These are phyloP conservation scores for Excoecaria agallocha DNA, from an alignment of 345 rosid genomes.

Conservation along the genomic window DNA sequence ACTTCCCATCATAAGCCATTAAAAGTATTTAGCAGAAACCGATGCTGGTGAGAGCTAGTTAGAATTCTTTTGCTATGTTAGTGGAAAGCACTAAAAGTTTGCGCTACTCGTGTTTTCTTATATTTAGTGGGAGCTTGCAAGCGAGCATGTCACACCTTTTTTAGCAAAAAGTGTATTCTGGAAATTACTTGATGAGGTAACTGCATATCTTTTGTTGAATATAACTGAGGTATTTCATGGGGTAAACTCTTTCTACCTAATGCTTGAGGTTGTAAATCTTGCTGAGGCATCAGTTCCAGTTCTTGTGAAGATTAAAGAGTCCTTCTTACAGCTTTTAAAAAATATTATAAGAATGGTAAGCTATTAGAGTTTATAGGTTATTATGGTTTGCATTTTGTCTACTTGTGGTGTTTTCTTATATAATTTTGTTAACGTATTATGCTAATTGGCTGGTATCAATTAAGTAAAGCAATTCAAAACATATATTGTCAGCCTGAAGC, in stretches of 20 bases:
- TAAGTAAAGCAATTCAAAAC: neutral
- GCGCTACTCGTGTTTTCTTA: constrained; percentile 14
- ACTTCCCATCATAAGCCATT: too few relatives aligned
- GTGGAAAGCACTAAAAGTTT: too few relatives aligned
- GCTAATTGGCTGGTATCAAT: neutral
- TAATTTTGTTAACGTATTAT: neutral
- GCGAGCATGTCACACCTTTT: constrained; percentile 19
- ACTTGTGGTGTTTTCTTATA: constrained; percentile 2
- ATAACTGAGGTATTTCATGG: constrained; percentile 1
- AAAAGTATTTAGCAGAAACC: too few relatives aligned
- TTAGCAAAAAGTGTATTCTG: too few relatives aligned
- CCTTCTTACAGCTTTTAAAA: constrained; percentile 88
- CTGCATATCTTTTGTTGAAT: constrained; percentile 19
- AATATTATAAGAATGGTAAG: constrained; percentile 84
- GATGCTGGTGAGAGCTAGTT: too few relatives aligned
- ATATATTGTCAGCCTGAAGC: neutral
- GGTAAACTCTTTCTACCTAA: constrained; percentile 12
- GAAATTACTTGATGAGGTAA: constrained; percentile 82
- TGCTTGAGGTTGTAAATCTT: constrained; percentile 83
- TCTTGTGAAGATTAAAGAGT: constrained; percentile 72
- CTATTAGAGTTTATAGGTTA: neutral
- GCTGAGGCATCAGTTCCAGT: constrained; percentile 89
- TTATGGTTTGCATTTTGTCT: neutral
- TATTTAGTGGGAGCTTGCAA: constrained; percentile 14
- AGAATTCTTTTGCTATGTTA: too few relatives aligned